These are phyloP conservation scores for Phytophthora pluvialis DNA, from an alignment of 352 stramenopile genomes.

Conservation along the genomic window DNA sequence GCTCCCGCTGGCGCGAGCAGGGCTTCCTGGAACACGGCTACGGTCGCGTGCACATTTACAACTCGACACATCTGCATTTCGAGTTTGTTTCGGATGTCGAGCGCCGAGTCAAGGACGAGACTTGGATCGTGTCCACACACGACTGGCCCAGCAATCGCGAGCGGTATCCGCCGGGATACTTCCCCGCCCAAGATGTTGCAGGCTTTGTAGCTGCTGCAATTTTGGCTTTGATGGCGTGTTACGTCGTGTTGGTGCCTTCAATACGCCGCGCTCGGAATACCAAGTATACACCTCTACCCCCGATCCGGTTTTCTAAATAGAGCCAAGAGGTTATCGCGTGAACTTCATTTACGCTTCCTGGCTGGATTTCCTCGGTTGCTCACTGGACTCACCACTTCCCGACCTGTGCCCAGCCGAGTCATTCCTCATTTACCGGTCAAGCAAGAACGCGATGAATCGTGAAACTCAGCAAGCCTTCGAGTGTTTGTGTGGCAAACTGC, in stretches of 20 bases:
- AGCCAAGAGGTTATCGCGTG: background rate
- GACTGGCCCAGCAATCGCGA: slow-evolving; percentile 48
- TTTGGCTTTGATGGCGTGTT: slow-evolving; percentile 25
- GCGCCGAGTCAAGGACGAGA: slow-evolving; percentile 40
- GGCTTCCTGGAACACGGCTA: slow-evolving; percentile 56
- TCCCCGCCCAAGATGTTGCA: slow-evolving; percentile 32
- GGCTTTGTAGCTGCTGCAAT: slow-evolving; percentile 21
- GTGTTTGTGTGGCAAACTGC: background rate
- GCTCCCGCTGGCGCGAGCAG: slow-evolving; percentile 37
- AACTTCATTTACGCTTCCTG: slow-evolving; percentile 9
- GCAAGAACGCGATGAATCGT: background rate
- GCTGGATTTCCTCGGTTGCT: background rate
- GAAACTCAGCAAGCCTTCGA: background rate
- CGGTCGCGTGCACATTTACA: slow-evolving; percentile 64
- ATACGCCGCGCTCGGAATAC: slow-evolving; percentile 32
- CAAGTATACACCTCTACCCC: slow-evolving; percentile 11
- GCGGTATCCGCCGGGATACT: slow-evolving; percentile 35
- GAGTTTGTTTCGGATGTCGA: slow-evolving; percentile 56
- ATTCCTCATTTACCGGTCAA: background rate
- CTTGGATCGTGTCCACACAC: slow-evolving; percentile 60
- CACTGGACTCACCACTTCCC: background rate
- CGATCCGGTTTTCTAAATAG: slow-evolving; percentile 29
- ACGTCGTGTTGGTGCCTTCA: slow-evolving; percentile 29
- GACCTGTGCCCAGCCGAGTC: background rate
- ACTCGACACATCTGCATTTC: slow-evolving; percentile 55